Evolutionary conservation across 495 filamentous ascomycete genomes (phyloP), one percentile per base, ranked within the genome.

Genomic region (Poronia punctata): DNA sequence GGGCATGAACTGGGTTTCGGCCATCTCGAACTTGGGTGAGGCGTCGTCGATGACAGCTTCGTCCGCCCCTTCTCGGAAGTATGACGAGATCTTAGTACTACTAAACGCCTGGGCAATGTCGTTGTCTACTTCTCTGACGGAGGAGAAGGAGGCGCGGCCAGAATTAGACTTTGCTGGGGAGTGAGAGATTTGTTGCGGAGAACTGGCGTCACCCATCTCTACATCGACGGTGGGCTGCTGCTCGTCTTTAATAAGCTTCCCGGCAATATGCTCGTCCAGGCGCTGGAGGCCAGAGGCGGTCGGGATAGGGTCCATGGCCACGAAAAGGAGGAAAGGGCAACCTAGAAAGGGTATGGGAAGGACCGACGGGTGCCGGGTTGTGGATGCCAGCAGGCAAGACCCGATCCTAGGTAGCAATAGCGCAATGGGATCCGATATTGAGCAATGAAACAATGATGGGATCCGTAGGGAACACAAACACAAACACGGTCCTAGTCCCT

Each of bases 21-120:
- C 54, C 67, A 69, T 68, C 34, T 58, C 57, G 49, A 36, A 33
- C 38, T 10, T 25, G 27, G 36, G 17, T 24, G 40, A 52, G 8
- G 27, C 33, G 19, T 53, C 43, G 45, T 69, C 69, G 39, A 65
- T 66, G 46, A 72, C 52, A 21, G 60, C 64, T 34, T 72, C 72
- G 22, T 74, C 70, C 21, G 37, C 18, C 22, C 43, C 49, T 17
- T 32, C 34, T 15, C 48, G 44, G 29, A 70, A 60, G 32, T 78
- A 75, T 26, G 76, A 74, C n/a, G 72, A 74, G 43, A 78, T 60
- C 51, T 81, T 80, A 36, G 76, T 77, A 50, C 74, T 74, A 24
- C 83, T 77, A 50, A 88, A 88, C 12, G 74, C 81, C 65, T 88
- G 84, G 33, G 80, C 74, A 38, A 86, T 72, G 45, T 59, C 57